Base-by-base conservation (phyloP, 75 land plant species). In the Picea sitchensis region DNA sequence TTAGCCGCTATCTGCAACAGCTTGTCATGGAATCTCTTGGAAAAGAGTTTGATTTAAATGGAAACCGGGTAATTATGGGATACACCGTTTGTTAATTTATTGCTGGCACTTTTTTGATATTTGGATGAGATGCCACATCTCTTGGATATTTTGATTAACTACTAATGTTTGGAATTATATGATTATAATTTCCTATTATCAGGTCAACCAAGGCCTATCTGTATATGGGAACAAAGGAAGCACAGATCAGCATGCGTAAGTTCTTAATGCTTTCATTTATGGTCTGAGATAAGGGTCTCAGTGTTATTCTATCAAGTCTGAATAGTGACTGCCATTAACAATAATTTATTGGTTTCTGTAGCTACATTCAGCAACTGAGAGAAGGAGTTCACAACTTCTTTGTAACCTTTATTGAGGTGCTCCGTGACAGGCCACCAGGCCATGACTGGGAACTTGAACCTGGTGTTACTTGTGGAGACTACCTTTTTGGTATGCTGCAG, bases 381-480 rank as follows among this genome's bases (percentile, higher is more conserved):
- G 98, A 96, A 59, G 98, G 98, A 21, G 93, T 96, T 15, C 97
- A 89, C 81, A 96, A 96, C 76, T 96, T 96, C 79, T 96, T 96
- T 86, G 98, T 83, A 72, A 96, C 98, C 21, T 96, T 96, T 83
- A 96, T 96, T 81, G 98, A 96, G 77, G 98, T 96, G 13, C 85
- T 94, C 58, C 98, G 98, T 65, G 98, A 96, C 80, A 92, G 98
- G 75, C 98, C 98, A 26, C 98, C 98, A 75, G 98, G 98, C 59
- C 98, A 96, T 84, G 98, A 96, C 65, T 96, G 98, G 98, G 98
- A 96, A 83, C 97, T 96, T 82, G 98, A 96, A 77, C 98, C 98
- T 57, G 97, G 98, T 68, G 98, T 96, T 21, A 96, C 98, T 21
- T 96, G 98, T 83, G 98, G 98, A 20, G 98, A 96, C 78, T 96